phyloP scores from a whole-genome alignment of 148 eudicot genomes.

The Fagopyrum homotropicum region DNA sequence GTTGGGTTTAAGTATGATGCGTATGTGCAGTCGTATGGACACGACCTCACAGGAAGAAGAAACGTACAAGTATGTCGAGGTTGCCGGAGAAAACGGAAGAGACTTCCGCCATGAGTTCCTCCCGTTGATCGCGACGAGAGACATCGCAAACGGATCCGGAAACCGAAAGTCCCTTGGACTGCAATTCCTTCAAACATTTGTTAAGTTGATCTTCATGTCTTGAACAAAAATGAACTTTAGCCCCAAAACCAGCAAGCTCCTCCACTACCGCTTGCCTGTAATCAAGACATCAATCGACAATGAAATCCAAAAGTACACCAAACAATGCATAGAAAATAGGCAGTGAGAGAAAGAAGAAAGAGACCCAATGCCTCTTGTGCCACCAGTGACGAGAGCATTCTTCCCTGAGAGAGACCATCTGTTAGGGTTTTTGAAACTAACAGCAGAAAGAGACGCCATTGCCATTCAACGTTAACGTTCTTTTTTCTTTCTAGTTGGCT shows the following conservation, averaged over 20 bases:
- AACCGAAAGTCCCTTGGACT: constrained; percentile 54
- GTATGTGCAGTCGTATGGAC: no score
- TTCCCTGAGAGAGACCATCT: constrained; percentile 70
- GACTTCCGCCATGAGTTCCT: constrained; percentile 44
- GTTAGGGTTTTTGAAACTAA: constrained; percentile 15
- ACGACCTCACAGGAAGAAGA: background rate
- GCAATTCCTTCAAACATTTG: constrained; percentile 63
- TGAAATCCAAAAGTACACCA: background rate
- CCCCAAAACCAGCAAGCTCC: constrained; percentile 72
- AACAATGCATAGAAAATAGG: background rate
- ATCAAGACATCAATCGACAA: background rate
- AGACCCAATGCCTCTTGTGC: constrained; percentile 94
- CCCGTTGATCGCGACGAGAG: constrained; percentile 41
- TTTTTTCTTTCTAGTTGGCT: no score
- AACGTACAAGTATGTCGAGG: constrained; percentile 68
- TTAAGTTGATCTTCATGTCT: constrained; percentile 63
- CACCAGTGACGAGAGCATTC: constrained; percentile 94
- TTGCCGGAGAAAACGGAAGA: constrained; percentile 63
- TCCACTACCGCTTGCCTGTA: constrained; percentile 76
- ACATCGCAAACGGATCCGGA: constrained; percentile 73
- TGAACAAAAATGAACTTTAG: constrained; percentile 63
- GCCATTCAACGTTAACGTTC: no score
- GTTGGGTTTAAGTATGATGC: no score
- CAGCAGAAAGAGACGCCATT: background rate
- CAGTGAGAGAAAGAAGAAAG: background rate